Percentiles rank a stretch among this genome's conserved stretches.
phyloP scores from a whole-genome alignment of 2,329 filamentous ascomycete genomes.

The Curvularia sp. region DNA sequence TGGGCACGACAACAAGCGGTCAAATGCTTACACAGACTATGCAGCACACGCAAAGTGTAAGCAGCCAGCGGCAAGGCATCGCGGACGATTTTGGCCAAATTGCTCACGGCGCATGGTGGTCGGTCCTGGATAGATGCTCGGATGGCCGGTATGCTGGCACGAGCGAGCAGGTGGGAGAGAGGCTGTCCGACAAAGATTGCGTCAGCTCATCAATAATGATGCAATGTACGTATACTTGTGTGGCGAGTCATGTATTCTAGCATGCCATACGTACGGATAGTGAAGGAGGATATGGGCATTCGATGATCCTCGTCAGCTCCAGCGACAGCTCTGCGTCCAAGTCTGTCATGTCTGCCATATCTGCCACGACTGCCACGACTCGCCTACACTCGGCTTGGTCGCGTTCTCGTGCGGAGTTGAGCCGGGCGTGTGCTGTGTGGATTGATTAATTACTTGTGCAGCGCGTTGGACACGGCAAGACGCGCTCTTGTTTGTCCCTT shows the following conservation, averaged over 20 bases:
- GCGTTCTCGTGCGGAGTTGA: constrained; percentile 11
- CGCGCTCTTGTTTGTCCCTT: constrained; percentile 25
- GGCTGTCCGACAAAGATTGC: constrained; percentile 41
- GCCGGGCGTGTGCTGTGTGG: neutral
- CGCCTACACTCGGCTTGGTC: neutral
- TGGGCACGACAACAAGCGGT: neutral
- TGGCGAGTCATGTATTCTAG: constrained; percentile 28
- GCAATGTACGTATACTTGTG: constrained; percentile 28
- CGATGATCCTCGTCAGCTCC: constrained; percentile 58
- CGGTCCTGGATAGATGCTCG: constrained; percentile 55
- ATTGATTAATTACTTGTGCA: constrained; percentile 6
- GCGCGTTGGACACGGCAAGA: constrained; percentile 11
- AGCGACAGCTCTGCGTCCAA: constrained; percentile 39
- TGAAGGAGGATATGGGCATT: constrained; percentile 59
- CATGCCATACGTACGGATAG: constrained; percentile 54
- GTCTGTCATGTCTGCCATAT: constrained; percentile 33
- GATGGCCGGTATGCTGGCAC: constrained; percentile 48
- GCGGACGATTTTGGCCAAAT: constrained; percentile 54
- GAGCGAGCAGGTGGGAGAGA: constrained; percentile 46
- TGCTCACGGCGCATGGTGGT: constrained; percentile 59
- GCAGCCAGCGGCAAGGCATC: constrained; percentile 61
- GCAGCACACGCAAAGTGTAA: constrained; percentile 59
- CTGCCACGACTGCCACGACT: constrained; percentile 10
- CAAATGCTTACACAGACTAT: constrained; percentile 55
- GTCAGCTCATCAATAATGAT: constrained; percentile 32